Evolutionary conservation across 2,329 filamentous ascomycete genomes (phyloP).

Genomic region (Aureobasidium vineae): DNA sequence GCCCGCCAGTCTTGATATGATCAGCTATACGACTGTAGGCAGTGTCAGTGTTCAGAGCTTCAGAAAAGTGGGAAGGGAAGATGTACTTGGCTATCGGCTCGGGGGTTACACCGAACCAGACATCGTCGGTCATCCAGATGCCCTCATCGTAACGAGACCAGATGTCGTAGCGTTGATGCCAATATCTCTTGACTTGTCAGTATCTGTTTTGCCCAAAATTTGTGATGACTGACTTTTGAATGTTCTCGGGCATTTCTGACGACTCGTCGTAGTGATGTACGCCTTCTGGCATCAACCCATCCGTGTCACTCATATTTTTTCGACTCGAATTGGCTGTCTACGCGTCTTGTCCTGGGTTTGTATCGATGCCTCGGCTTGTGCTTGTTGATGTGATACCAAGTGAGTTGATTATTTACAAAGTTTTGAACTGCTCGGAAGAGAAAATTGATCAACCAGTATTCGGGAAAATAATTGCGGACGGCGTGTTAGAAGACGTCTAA

Average conservation of each 20-base stretch:
- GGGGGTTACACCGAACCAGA: conserved; percentile 96
- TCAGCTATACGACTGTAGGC: conserved; percentile 69
- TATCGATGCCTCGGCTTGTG: not conserved
- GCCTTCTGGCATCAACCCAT: conserved; percentile 20
- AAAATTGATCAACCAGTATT: conserved; percentile 8
- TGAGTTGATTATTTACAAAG: not conserved
- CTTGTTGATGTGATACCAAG: not conserved
- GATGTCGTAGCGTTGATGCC: conserved; percentile 80
- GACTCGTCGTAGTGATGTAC: conserved; percentile 73
- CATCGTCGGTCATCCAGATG: conserved; percentile 85
- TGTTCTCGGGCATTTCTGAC: conserved; percentile 73
- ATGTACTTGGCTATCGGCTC: conserved; percentile 79
- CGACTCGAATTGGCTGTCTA: not conserved
- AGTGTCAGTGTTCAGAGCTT: not conserved
- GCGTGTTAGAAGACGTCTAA: no score
- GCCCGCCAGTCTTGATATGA: conserved; percentile 61
- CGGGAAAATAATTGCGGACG: not conserved
- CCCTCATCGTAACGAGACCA: conserved; percentile 86
- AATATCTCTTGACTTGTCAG: conserved; percentile 63
- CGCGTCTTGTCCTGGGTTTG: not conserved
- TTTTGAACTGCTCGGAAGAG: not conserved
- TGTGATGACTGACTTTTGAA: conserved; percentile 67
- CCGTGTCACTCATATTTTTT: not conserved
- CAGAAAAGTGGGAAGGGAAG: conserved; percentile 32
- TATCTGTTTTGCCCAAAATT: not conserved